Evolutionary conservation across 2,329 filamentous ascomycete genomes (phyloP), one percentile per base, ranked within the genome.

Genomic region (Talaromyces sp.): DNA sequence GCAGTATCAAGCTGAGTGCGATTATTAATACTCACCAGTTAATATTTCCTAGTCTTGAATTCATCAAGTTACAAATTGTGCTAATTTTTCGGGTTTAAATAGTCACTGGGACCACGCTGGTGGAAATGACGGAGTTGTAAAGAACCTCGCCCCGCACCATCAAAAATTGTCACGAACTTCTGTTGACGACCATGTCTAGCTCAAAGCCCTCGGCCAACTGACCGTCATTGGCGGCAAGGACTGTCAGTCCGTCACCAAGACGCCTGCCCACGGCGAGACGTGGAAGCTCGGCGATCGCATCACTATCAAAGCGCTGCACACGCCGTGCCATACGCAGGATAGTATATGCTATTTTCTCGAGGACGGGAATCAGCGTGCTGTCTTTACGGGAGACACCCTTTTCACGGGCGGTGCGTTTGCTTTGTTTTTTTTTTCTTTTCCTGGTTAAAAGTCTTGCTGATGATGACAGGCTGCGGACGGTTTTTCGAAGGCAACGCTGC

Each of bases 11-110:
- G 68, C 79, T 99, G 65, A 92, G 85, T 28, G 90, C 88, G 56
- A 96, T 99, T 72, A 88, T 98, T 70, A 99, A 99, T 73, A 99
- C 95, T 1, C 95, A 99, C 72, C 94, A 98, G 93, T 96, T 81
- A 77, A 90, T 76, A 28, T 54, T 33, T 8, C 8, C 40, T 5
- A n/a, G 27, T 30, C 1, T 18, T 42, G 4, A 16, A 23, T 23
- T 40, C 16, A 14, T 4, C 10, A 42, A 40, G 16, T 8, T 18
- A 23, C 12, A 23, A 8, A 36, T 8, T 28, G 31, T 30, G 34
- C 23, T 42, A 44, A 34, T 14, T 12, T 8, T 27, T 12, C 14
- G 2, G 18, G 23, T 23, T 23, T 23, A 23, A 55, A 28, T 64
- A 96, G 93, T 73, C 95, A 99, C 74, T 89, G 89, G 82, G 95